A percentile compares a stretch with the other conserved stretches of the same genome.
Conservation (phyloP, 257 asterid species). For the Apocynum venetum region DNA sequence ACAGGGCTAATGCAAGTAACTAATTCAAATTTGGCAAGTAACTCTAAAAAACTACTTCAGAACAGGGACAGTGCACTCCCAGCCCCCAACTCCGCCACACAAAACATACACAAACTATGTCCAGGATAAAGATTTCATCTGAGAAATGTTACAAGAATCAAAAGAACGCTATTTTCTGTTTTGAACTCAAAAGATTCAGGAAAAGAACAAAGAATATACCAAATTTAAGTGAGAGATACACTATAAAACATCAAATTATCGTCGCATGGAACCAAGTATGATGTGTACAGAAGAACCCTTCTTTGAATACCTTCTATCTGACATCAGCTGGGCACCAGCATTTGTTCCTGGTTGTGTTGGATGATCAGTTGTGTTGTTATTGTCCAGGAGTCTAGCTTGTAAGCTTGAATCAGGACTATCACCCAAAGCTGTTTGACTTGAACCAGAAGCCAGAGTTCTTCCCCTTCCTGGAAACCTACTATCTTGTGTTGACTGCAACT, state of each 20-base stretch:
- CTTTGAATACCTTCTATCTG: conserved; percentile 44
- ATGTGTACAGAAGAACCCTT: background rate
- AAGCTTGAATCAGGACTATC: conserved; percentile 57
- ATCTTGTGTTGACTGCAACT: conserved; percentile 49
- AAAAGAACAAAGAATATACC: background rate
- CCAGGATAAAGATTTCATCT: background rate
- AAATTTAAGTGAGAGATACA: background rate
- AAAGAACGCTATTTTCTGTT: background rate
- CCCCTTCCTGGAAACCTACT: conserved; percentile 84
- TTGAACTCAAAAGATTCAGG: background rate
- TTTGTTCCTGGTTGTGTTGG: conserved; percentile 34
- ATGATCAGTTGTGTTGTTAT: conserved; percentile 33
- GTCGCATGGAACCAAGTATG: background rate
- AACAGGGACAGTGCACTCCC: background rate
- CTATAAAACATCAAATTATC: background rate
- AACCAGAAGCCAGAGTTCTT: conserved; percentile 53
- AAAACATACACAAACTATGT: background rate
- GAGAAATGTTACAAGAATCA: background rate
- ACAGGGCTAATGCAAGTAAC: background rate
- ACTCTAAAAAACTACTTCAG: background rate
- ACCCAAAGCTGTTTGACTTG: conserved; percentile 27
- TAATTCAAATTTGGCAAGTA: background rate
- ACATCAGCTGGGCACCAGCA: conserved; percentile 30
- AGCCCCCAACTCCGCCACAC: background rate
- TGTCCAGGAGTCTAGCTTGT: conserved; percentile 74